Percentiles rank a stretch among this genome's conserved stretches.
These are phyloP conservation scores for Boletus sp. DNA, from an alignment of 768 basidiomycete genomes.

Conservation along the genomic window DNA sequence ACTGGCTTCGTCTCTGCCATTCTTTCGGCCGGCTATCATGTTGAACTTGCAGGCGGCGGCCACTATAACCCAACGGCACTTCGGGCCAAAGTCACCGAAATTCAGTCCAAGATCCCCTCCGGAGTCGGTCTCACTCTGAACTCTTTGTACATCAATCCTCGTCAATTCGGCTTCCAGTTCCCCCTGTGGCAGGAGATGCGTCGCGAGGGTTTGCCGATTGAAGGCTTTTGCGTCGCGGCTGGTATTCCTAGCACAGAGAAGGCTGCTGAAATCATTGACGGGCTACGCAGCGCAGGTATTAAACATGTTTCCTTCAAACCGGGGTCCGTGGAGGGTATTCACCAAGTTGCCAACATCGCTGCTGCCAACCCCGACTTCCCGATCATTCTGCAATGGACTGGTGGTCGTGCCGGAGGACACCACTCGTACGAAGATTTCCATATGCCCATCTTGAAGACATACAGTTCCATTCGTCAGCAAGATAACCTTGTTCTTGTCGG, in stretches of 20 bases:
- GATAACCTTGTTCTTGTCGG: constrained; percentile 87
- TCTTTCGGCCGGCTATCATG: constrained; percentile 90
- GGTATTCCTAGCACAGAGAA: constrained; percentile 97
- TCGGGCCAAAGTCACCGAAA: constrained; percentile 89
- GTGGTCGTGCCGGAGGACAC: constrained; percentile 97
- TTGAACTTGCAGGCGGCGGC: constrained; percentile 96
- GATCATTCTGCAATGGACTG: constrained; percentile 98
- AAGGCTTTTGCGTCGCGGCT: constrained; percentile 99
- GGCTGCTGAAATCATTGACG: constrained; percentile 92
- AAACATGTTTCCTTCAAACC: constrained; percentile 98
- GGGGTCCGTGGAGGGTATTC: constrained; percentile 95
- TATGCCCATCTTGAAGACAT: constrained; percentile 89
- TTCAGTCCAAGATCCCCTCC: constrained; percentile 77
- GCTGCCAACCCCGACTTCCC: constrained; percentile 93
- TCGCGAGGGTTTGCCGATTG: constrained; percentile 89
- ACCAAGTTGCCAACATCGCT: constrained; percentile 96
- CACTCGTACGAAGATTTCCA: constrained; percentile 99
- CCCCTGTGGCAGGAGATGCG: constrained; percentile 99
- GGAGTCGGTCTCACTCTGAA: constrained; percentile 95
- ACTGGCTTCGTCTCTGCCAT: constrained; percentile 93
- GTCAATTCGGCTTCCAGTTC: constrained; percentile 95
- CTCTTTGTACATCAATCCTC: constrained; percentile 96
- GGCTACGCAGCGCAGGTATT: constrained; percentile 79
- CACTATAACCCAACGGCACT: constrained; percentile 93
- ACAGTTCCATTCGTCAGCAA: constrained; percentile 85